These are phyloP conservation scores for Tinospora cordifolia DNA, from an alignment of 164 flowering plant genomes.

Conservation along the genomic window DNA sequence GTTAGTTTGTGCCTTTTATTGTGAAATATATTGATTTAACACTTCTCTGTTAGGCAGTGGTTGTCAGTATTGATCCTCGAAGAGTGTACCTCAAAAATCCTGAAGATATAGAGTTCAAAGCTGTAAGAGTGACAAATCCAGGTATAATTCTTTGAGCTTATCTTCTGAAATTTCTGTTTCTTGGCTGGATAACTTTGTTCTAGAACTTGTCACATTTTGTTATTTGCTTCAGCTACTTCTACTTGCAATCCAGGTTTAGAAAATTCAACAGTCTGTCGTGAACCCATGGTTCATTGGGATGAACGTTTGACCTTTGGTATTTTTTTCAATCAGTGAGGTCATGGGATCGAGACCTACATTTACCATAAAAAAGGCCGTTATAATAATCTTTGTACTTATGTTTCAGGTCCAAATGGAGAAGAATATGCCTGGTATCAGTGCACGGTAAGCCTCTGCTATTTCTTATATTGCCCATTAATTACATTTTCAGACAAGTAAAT, in stretches of 20 bases:
- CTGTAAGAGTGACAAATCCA: slow-evolving; percentile 52
- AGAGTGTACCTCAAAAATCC: slow-evolving; percentile 66
- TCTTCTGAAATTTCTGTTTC: background rate
- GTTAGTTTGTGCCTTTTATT: background rate
- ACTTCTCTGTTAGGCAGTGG: slow-evolving; percentile 63
- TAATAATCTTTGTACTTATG: background rate
- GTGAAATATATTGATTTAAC: slow-evolving; percentile 3
- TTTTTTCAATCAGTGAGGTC: background rate
- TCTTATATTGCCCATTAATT: background rate
- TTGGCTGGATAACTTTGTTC: slow-evolving; percentile 9
- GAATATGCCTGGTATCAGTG: slow-evolving; percentile 99
- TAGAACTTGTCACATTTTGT: background rate
- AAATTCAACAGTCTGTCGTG: background rate
- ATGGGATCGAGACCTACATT: background rate
- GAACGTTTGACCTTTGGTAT: background rate
- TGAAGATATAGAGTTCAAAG: slow-evolving; percentile 59
- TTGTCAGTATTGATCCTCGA: slow-evolving; percentile 97
- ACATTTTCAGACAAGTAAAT: background rate
- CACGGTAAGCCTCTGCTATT: slow-evolving; percentile 51
- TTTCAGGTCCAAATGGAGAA: slow-evolving; percentile 90
- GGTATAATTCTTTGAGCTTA: slow-evolving; percentile 28
- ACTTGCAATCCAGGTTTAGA: background rate
- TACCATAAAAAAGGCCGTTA: background rate
- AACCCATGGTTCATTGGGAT: background rate
- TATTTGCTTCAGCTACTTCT: background rate